These are phyloP conservation scores for Colletotrichum sojae DNA, from an alignment of 2,329 filamentous ascomycete genomes.

Conservation along the genomic window DNA sequence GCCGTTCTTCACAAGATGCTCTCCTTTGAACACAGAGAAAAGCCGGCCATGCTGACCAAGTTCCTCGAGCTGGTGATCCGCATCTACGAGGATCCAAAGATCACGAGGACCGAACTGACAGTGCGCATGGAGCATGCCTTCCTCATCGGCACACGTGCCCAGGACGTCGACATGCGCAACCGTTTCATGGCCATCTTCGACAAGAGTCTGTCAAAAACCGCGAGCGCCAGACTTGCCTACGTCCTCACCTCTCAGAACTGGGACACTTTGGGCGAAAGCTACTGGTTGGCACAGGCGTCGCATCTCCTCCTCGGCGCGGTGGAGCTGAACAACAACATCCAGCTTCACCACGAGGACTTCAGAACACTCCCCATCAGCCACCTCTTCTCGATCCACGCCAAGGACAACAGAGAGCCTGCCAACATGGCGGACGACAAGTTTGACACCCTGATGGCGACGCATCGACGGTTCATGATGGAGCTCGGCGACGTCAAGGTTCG, in stretches of 20 bases:
- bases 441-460: constrained; percentile 82
- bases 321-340: constrained; percentile 84
- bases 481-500: constrained; percentile 88
- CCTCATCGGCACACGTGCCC: constrained; percentile 91
- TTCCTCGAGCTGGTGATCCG: constrained; percentile 97
- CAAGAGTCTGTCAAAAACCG: constrained; percentile 92
- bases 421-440: constrained; percentile 86
- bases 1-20: constrained; percentile 99
- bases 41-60: constrained; percentile 88
- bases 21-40: constrained; percentile 88
- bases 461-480: constrained; percentile 87
- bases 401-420: constrained; percentile 74
- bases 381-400: constrained; percentile 80
- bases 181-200: constrained; percentile 98
- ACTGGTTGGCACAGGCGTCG: constrained; percentile 96
- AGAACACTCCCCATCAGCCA: constrained; percentile 80
- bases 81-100: constrained; percentile 98
- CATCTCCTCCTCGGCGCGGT: constrained; percentile 93
- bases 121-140: constrained; percentile 99
- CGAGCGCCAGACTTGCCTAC: constrained; percentile 89
- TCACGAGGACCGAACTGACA: constrained; percentile 93
- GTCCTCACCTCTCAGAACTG: constrained; percentile 94
- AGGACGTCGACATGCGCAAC: constrained; percentile 96
- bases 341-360: constrained; percentile 88
- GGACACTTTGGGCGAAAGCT: constrained; percentile 94